Base-by-base conservation (phyloP, 2,329 filamentous ascomycete genomes). In the Ophiostoma piceae region DNA sequence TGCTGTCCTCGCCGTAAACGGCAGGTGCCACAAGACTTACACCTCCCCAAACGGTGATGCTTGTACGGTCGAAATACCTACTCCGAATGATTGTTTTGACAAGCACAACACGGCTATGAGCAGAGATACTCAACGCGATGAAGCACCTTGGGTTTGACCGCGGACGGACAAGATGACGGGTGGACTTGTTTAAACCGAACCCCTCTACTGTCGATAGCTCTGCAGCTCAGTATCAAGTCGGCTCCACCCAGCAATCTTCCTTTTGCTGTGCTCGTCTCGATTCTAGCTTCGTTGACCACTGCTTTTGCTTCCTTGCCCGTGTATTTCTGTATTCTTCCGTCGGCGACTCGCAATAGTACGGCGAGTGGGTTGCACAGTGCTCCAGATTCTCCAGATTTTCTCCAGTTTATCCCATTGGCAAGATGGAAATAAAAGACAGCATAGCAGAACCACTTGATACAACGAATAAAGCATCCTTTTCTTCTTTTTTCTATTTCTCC, bases 101-200 rank as follows among this genome's bases (percentile, higher is more conserved):
- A 19, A 8, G 43, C 16, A 47, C 43, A 47, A 16, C 16, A n/a
- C 12, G 26, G 51, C 4, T 57, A 11, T n/a, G 16, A 19, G 19
- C 19, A 47, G 43, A 47, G 26, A 57, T 14, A 26, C 16, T 41
- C 2, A 2, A 14, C 12, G 39, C 35, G 5, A 35, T 35, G 35
- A 35, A 41, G n/a, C 51, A 57, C 51, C 22, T 57, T 26, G 22
- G 35, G 4, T 32, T 62, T 14, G 57, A 14, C 57, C 35, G 22
- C 32, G 26, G 57, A 32, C 57, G 57, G 57, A 16, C 57, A 39
- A 65, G 66, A 43, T 66, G 51, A 70, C 60, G 67, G 69, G 69
- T 67, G 69, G 69, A 70, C 66, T 66, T 66, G 29, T 57, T 68
- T 70, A 57, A 41, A 67, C 69, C 69, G 69, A 22, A 43, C 19